Evolutionary conservation across 257 asterid species (phyloP).

Genomic region (Solanum phureja): DNA sequence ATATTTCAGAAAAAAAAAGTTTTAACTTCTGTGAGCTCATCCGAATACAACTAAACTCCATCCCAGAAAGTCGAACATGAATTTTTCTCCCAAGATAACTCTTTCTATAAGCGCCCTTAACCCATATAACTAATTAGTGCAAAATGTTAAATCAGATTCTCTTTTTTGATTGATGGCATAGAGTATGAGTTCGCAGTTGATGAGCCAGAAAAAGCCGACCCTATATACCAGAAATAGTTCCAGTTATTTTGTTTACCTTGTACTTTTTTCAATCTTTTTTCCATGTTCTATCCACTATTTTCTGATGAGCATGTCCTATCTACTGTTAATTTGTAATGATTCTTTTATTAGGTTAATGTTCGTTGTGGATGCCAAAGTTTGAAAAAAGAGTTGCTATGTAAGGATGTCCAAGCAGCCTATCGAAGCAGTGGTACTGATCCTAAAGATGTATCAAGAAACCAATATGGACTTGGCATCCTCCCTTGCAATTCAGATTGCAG

Average conservation of each 20-base stretch:
- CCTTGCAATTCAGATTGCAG: conserved; percentile 63
- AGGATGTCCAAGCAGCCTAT: conserved; percentile 68
- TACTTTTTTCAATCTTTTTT: neutral
- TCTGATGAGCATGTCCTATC: neutral
- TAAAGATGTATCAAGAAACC: conserved; percentile 55
- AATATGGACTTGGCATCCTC: conserved; percentile 66
- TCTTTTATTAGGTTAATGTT: conserved; percentile 42
- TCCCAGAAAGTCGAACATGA: neutral
- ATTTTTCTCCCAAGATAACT: neutral
- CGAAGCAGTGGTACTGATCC: conserved; percentile 41
- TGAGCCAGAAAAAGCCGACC: neutral
- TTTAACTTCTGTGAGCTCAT: neutral
- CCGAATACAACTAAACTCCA: neutral
- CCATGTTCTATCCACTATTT: neutral
- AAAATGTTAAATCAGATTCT: neutral
- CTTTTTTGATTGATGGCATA: neutral
- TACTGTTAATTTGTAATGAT: neutral
- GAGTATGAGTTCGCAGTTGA: neutral
- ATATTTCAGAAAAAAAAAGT: neutral
- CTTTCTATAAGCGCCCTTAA: neutral
- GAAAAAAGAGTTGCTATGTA: conserved; percentile 77
- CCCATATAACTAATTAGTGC: neutral
- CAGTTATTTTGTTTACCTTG: neutral
- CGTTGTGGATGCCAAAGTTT: conserved; percentile 79
- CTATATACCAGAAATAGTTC: neutral